Evolutionary conservation across 2,329 filamentous ascomycete genomes (phyloP), one percentile per base, ranked within the genome.

Genomic region (Cytospora leucostoma): DNA sequence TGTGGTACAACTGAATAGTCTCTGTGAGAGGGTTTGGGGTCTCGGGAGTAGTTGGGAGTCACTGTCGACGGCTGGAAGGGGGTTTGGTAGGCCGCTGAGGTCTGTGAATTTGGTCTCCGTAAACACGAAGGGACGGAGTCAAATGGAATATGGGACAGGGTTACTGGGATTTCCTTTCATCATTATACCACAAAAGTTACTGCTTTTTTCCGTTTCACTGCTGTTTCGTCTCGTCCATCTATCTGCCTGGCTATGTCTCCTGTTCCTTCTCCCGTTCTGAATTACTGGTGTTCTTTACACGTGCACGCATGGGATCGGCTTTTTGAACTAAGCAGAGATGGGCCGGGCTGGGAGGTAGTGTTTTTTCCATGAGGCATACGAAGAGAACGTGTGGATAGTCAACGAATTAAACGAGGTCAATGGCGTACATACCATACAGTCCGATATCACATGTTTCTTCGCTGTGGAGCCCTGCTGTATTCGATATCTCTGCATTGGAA

Each of bases 121-220:
- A 19, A 44, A n/a, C 33, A 53, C 32, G 66, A 53, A 64, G 63
- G 67, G 59, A 68, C 62, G 65, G 66, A 64, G 62, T 61, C 65
- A 63, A 67, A 27, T 27, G 40, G 40, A n/a, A 19, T 19, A 19
- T 3, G 40, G 40, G 40, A 44, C 55, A 27, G 27, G 49, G 59
- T 38, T 47, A 49, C 63, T 64, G 65, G 64, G 64, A 66, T 58
- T 67, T 65, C 58, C 53, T 44, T 56, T 59, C 35, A 35, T 47
- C 21, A 56, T 56, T 70, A 77, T 77, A 78, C 76, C 75, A 76
- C 70, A 75, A 74, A 74, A 75, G 71, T 74, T 75, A 50, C 65
- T 69, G 62, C 49, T 66, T 67, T 55, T 55, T 66, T 67, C 68
- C 68, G 27, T 27, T 27, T 27, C 27, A 27, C 21, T 53, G n/a